Conservation (phyloP, 148 eudicot species). For the Arbutus unedo region DNA sequence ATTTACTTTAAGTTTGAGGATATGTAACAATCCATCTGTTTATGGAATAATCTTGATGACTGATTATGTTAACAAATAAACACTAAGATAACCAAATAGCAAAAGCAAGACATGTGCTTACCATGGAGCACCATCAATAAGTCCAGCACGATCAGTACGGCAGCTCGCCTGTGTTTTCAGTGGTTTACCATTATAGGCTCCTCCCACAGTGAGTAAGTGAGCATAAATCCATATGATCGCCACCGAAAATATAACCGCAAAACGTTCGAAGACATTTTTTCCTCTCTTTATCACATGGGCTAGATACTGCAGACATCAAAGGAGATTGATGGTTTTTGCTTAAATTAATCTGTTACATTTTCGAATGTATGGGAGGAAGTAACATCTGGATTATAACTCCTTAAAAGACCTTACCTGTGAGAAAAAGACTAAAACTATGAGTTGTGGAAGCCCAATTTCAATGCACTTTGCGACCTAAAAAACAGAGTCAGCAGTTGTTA, state of each 20-base stretch:
- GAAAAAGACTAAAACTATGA: conserved; percentile 63
- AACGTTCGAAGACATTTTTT: conserved; percentile 75
- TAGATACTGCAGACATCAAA: conserved; percentile 55
- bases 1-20: neutral
- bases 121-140: conserved; percentile 84
- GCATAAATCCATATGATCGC: conserved; percentile 90
- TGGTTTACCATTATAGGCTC: conserved; percentile 73
- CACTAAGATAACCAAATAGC: neutral
- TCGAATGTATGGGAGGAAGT: neutral
- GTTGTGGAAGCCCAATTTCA: conserved; percentile 93
- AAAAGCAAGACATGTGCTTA: conserved; percentile 16
- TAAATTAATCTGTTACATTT: neutral
- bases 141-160: conserved; percentile 92
- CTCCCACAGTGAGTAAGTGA: conserved; percentile 70
- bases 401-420: conserved; percentile 62
- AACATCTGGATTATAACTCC: neutral
- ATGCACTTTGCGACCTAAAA: conserved; percentile 88
- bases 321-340: neutral
- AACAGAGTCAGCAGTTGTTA: conserved; percentile 22
- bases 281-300: conserved; percentile 56
- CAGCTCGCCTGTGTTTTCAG: conserved; percentile 75
- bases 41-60: neutral
- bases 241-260: conserved; percentile 83
- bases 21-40: neutral
- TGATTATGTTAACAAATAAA: neutral